phyloP scores from a whole-genome alignment of 345 rosid species.

The Hibiscus syriacus region DNA sequence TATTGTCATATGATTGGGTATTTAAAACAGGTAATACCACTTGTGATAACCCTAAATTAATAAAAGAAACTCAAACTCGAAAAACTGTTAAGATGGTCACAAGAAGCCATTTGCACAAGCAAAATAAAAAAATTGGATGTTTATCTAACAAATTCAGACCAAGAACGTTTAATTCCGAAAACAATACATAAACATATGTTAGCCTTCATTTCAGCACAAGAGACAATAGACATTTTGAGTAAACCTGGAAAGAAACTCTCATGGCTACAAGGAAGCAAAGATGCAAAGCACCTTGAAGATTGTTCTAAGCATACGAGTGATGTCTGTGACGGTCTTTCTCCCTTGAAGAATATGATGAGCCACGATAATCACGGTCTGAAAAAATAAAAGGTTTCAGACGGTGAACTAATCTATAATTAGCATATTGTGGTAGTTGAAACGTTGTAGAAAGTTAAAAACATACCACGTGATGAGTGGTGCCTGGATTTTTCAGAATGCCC shows the following conservation, averaged over 20 bases:
- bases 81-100: neutral
- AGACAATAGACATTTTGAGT: neutral
- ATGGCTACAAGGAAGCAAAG: neutral
- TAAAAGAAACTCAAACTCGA: neutral
- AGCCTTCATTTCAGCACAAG: neutral
- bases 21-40: too few relatives aligned
- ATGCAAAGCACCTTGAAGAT: constrained; percentile 6
- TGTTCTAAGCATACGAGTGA: constrained; percentile 25
- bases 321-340: constrained; percentile 61
- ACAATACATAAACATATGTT: neutral
- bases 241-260: neutral
- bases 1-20: too few relatives aligned
- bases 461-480: constrained; percentile 70
- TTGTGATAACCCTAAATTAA: too few relatives aligned
- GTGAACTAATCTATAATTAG: neutral
- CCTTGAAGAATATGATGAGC: constrained; percentile 53
- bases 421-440: neutral
- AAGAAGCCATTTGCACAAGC: neutral
- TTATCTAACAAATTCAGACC: too few relatives aligned
- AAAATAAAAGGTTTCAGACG: neutral
- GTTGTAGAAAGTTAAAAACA: neutral
- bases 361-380: too few relatives aligned
- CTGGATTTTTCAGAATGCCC: constrained; percentile 62
- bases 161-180: neutral
- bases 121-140: neutral